These are phyloP conservation scores for Rhynchospora breviuscula DNA, from an alignment of 176 grass and related monocot species.

Conservation along the genomic window DNA sequence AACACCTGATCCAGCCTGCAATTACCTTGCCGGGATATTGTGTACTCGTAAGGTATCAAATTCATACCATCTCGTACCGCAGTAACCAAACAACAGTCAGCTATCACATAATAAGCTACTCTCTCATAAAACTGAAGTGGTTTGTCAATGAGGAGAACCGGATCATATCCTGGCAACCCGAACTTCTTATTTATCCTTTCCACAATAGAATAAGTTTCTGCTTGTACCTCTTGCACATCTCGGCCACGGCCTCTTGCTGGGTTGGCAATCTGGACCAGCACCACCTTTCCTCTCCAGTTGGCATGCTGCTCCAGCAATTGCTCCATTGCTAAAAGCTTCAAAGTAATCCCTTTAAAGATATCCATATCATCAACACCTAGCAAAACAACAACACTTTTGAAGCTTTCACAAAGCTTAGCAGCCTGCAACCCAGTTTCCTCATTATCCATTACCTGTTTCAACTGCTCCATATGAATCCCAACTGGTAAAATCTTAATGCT, in stretches of 20 bases:
- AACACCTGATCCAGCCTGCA: slow-evolving; percentile 28
- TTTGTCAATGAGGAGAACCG: slow-evolving; percentile 38
- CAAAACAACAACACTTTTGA: slow-evolving; percentile 34
- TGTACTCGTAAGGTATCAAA: slow-evolving; percentile 55
- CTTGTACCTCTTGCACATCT: slow-evolving; percentile 46
- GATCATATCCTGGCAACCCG: slow-evolving; percentile 31
- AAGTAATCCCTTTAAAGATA: slow-evolving; percentile 62
- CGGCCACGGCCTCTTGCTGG: slow-evolving; percentile 38
- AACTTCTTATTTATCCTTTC: slow-evolving; percentile 43
- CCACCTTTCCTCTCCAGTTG: slow-evolving; percentile 43
- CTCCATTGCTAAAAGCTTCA: slow-evolving; percentile 54
- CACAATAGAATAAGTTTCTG: slow-evolving; percentile 28
- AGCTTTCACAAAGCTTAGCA: slow-evolving; percentile 24
- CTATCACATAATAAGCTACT: slow-evolving; percentile 46
- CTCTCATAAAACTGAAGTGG: slow-evolving; percentile 51
- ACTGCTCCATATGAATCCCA: slow-evolving; percentile 45
- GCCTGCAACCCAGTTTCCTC: slow-evolving; percentile 31
- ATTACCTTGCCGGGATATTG: slow-evolving; percentile 41
- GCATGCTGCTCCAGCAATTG: slow-evolving; percentile 40
- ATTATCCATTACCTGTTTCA: slow-evolving; percentile 28
- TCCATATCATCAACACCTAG: slow-evolving; percentile 62
- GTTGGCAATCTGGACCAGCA: slow-evolving; percentile 52
- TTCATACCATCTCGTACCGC: slow-evolving; percentile 62
- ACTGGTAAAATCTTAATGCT: slow-evolving; percentile 51
- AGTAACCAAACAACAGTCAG: slow-evolving; percentile 51